Conservation (phyloP, 179 eudicot species). For the Drosera spatulata region DNA sequence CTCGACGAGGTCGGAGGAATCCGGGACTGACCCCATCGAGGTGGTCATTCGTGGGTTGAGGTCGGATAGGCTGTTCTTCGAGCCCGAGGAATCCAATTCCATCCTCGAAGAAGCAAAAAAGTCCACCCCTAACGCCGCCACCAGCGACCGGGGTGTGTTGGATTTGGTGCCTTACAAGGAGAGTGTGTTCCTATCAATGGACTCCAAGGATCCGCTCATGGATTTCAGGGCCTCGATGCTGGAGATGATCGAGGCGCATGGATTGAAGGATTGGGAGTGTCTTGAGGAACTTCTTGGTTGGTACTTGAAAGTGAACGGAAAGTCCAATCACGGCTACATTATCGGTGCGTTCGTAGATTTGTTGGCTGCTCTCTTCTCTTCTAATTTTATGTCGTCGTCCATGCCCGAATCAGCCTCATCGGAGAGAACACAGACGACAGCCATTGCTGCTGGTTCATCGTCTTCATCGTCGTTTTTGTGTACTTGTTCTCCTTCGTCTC, state of each 20-base stretch:
- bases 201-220: constrained; percentile 40
- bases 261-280: constrained; percentile 47
- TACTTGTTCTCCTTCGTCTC: not conserved
- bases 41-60: constrained; percentile 16
- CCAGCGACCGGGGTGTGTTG: not conserved
- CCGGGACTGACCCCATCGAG: constrained; percentile 9
- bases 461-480: not conserved
- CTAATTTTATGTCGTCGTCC: not conserved
- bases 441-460: not conserved
- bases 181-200: constrained; percentile 45
- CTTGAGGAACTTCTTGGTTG: constrained; percentile 34
- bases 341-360: constrained; percentile 53
- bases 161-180: constrained; percentile 17
- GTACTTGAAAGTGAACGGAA: constrained; percentile 26
- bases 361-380: constrained; percentile 9
- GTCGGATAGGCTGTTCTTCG: constrained; percentile 30
- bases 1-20: constrained; percentile 19
- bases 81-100: constrained; percentile 32
- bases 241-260: constrained; percentile 66
- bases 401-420: not conserved
- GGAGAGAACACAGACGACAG: not conserved
- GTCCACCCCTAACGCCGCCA: not conserved
- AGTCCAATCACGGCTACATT: constrained; percentile 45
- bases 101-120: constrained; percentile 15
- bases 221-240: constrained; percentile 73